These are phyloP conservation scores for Echium plantagineum DNA, from an alignment of 257 asterid species.

Conservation along the genomic window DNA sequence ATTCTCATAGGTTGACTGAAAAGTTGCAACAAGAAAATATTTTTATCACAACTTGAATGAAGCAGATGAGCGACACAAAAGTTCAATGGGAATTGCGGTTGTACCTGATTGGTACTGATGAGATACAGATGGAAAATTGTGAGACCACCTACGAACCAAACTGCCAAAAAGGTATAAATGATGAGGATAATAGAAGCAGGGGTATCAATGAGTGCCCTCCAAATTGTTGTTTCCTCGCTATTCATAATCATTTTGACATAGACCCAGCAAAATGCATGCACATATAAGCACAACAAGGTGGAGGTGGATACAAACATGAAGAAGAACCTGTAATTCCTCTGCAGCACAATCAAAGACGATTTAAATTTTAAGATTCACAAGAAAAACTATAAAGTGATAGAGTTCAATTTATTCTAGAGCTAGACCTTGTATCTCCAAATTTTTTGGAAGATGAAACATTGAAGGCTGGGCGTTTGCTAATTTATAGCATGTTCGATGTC, in stretches of 20 bases:
- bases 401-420: neutral
- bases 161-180: slow-evolving; percentile 70
- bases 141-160: slow-evolving; percentile 98
- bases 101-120: slow-evolving; percentile 87
- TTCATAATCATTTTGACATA: slow-evolving; percentile 68
- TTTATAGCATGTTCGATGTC: no score
- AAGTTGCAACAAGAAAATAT: neutral
- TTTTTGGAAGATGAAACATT: no score
- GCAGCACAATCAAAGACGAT: slow-evolving; percentile 19
- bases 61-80: neutral
- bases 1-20: slow-evolving; percentile 95
- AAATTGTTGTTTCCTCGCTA: slow-evolving; percentile 47
- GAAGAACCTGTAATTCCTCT: slow-evolving; percentile 97
- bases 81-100: neutral
- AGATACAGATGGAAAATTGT: slow-evolving; percentile 90
- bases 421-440: no score
- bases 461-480: no score
- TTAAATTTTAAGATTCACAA: slow-evolving; percentile 4
- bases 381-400: neutral
- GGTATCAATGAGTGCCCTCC: slow-evolving; percentile 86
- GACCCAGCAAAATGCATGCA: slow-evolving; percentile 88
- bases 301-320: slow-evolving; percentile 98
- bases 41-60: neutral
- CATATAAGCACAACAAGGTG: slow-evolving; percentile 79
- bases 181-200: slow-evolving; percentile 88